Conservation (phyloP, 2,329 filamentous ascomycete species). For the Talaromyces sp. region DNA sequence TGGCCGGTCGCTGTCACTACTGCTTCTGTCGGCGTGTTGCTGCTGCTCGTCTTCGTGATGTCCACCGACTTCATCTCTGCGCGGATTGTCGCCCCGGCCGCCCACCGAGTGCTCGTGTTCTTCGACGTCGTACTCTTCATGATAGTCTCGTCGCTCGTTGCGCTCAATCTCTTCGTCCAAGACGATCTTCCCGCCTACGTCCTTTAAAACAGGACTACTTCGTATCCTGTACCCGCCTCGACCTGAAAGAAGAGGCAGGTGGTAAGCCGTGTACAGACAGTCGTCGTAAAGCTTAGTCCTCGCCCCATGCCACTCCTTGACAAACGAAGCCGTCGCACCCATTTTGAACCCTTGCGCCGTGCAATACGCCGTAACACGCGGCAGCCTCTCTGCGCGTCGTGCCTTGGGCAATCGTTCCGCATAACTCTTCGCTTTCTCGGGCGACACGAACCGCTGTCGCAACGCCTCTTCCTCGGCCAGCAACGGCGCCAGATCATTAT, state of each 20-base stretch:
- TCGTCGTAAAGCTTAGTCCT: conserved; percentile 97
- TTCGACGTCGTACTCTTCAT: conserved; percentile 83
- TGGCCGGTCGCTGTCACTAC: conserved; percentile 14
- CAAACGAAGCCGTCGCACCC: conserved; percentile 79
- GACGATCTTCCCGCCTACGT: conserved; percentile 85
- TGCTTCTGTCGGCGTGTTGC: background rate
- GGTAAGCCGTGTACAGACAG: conserved; percentile 92
- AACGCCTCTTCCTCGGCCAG: conserved; percentile 56
- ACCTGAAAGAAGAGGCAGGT: conserved; percentile 80
- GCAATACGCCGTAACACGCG: conserved; percentile 90
- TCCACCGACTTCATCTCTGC: background rate
- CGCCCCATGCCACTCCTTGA: conserved; percentile 80
- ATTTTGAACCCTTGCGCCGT: conserved; percentile 92
- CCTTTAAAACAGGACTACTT: conserved; percentile 88
- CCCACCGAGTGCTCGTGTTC: conserved; percentile 43
- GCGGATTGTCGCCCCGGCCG: conserved; percentile 22
- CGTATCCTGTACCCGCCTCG: conserved; percentile 80
- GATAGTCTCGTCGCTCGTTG: conserved; percentile 81
- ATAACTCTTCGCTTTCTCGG: conserved; percentile 74
- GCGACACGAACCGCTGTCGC: conserved; percentile 46
- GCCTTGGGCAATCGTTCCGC: conserved; percentile 89
- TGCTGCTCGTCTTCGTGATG: conserved; percentile 22
- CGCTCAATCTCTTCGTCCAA: conserved; percentile 94
- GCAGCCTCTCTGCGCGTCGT: conserved; percentile 78
- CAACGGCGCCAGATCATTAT: conserved; percentile 47